Evolutionary conservation across 2,329 filamentous ascomycete genomes (phyloP), one percentile per base, ranked within the genome.

Genomic region (Fusarium sp.): DNA sequence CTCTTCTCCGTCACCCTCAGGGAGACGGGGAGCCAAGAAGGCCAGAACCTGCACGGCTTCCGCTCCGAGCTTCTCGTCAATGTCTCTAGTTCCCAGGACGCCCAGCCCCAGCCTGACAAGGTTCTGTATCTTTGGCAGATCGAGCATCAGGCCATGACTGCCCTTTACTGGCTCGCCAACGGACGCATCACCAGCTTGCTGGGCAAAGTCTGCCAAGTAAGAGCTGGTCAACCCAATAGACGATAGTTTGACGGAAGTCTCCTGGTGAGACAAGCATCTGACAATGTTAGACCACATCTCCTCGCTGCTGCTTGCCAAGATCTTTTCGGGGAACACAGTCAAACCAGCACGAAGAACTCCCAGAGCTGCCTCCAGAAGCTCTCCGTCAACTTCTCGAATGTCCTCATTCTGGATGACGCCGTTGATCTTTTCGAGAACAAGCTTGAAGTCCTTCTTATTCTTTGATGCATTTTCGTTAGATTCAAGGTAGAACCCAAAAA

Each of bases 401-500:
- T 88, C 85, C 48, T 88, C 85, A 12, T 86, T 81, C 10, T 83
- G 81, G 32, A 93, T 80, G 21, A 89, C 81, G 9, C 83, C 78
- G 9, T 86, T 77, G 11, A 88, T 83, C 59, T 82, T 87, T 70
- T 80, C 84, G 16, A 90, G 82, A 55, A 94, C 84, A 37, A 89
- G 86, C 13, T 85, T 83, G 13, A 92, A 82, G 74, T 97, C 92
- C 73, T 91, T 91, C 63, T 87, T 85, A 63, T 89, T 89, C 63
- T 88, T 89, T 11, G 84, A 77, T 4, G 82, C 83, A 5, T 86
- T 82, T 40, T 88, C 88, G 34, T 87, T 86, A 0, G 87, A 87
- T 63, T 96, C 92, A 61, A 97, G 92, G 78, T 95, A 97, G 53
- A 96, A 89, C 2, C 89, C 87, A 82, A 94, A 97, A 30, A 92